Evolutionary conservation across 805 yeast species (phyloP), one percentile per base, ranked within the genome.

Genomic region (Yarrowia sp.): DNA sequence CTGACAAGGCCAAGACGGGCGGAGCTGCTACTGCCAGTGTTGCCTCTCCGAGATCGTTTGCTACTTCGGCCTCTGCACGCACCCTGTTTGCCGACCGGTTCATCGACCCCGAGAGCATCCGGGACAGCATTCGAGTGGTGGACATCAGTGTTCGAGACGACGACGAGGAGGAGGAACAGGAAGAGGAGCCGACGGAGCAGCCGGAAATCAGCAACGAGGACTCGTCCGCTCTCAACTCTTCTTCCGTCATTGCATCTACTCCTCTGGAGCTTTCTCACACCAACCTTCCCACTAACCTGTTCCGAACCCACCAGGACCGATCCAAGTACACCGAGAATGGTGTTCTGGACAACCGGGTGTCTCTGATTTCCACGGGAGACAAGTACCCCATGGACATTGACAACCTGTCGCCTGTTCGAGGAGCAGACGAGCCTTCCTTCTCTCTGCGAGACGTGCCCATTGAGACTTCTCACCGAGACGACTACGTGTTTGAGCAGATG

Each of bases 61-160:
- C 42, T 18, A 58, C 53, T 8, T 58, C 62, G 3, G 61, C 46
- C 10, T 55, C 61, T 12, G 61, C 47, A 6, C 24, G 61, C 9
- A 55, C 61, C 2, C 38, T 55, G 22, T 33, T 31, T 22, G 61
- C 61, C 13, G 61, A 55, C 18, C 61, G 61, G 29, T 55, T 55
- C 29, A 31, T 19, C 3, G 61, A 55, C 14, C 47, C 61, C 16
- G 61, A 55, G 29, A 33, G 42, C 16, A 51, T 51, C 32, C n/a
- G 42, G n/a, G 42, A 51, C 18, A 33, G 42, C 32, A 51, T 51
- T 35, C 38, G 39, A 14, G 56, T 47, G 19, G 56, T 47, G 29
- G 56, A 47, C n/a, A 47, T 47, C 5, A 47, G 56, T 47, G 39
- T 47, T 8, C 27, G 38, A 19, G 56, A 33, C 4, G 39, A 22